These are phyloP conservation scores for Malus sylvestris DNA, from an alignment of 306 rosid genomes.

Conservation along the genomic window DNA sequence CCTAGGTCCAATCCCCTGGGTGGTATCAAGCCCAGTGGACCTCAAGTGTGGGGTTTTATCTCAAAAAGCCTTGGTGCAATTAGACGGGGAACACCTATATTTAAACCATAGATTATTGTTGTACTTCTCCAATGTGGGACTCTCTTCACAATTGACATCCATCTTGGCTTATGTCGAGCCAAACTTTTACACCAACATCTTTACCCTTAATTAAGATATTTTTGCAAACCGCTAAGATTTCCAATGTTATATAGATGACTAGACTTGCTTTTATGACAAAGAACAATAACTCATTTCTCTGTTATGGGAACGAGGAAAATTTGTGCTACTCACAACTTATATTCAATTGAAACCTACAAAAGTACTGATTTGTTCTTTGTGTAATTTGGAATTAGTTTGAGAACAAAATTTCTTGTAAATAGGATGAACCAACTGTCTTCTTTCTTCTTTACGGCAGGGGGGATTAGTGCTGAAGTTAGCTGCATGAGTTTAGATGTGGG, in stretches of 20 bases:
- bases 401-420: neutral
- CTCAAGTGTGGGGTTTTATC: no score
- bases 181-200: no score
- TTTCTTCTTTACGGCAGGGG: neutral
- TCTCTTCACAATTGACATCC: no score
- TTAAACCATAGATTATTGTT: no score
- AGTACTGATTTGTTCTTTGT: neutral
- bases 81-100: no score
- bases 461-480: neutral
- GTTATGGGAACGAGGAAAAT: neutral
- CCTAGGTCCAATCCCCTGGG: no score
- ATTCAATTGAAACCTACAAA: neutral
- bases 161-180: no score
- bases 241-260: neutral
- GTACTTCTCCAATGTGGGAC: no score
- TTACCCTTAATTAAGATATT: neutral
- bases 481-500: neutral
- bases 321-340: neutral
- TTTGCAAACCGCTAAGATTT: neutral
- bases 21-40: no score
- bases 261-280: neutral
- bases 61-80: no score
- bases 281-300: neutral
- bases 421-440: neutral
- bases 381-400: neutral